These are phyloP conservation scores for Backusella psychrophila DNA, from an alignment of 192 early-diverging fungal genomes.

Conservation along the genomic window DNA sequence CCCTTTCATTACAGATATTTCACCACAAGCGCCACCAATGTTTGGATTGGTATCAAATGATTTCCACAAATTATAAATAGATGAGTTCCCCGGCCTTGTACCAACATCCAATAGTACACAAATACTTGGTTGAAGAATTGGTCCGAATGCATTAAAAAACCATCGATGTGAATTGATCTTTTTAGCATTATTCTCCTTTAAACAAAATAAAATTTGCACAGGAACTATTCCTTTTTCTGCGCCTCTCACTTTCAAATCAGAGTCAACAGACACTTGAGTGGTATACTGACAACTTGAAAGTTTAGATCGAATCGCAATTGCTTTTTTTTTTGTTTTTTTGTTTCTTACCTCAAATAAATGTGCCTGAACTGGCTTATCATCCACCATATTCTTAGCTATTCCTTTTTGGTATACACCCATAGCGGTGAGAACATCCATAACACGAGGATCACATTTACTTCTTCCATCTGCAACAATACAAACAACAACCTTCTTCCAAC, in stretches of 20 bases:
- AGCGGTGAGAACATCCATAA: conserved; percentile 75
- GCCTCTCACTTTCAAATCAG: conserved; percentile 60
- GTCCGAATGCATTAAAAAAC: conserved; percentile 95
- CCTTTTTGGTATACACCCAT: conserved; percentile 80
- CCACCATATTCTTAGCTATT: conserved; percentile 65
- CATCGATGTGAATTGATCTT: conserved; percentile 96
- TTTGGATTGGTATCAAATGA: conserved; percentile 78
- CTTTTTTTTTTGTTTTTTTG: not conserved
- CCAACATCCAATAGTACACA: conserved; percentile 94
- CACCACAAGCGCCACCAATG: conserved; percentile 93
- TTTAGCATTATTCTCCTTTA: conserved; percentile 93
- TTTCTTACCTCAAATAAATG: conserved; percentile 74
- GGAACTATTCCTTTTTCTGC: conserved; percentile 75
- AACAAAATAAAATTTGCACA: conserved; percentile 87
- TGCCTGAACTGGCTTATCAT: conserved; percentile 67
- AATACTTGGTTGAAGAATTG: conserved; percentile 78
- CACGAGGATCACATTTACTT: conserved; percentile 69
- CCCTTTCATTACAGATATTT: conserved; percentile 87
- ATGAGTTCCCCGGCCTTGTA: conserved; percentile 78
- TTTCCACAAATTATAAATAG: conserved; percentile 93
- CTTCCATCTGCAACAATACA: conserved; percentile 91
- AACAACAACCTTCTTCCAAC: conserved; percentile 91
- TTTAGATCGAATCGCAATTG: not conserved
- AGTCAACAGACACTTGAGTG: conserved; percentile 68
- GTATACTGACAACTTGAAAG: conserved; percentile 60